phyloP scores from a whole-genome alignment of 208 protist species.

The Crithidia brevicula region DNA sequence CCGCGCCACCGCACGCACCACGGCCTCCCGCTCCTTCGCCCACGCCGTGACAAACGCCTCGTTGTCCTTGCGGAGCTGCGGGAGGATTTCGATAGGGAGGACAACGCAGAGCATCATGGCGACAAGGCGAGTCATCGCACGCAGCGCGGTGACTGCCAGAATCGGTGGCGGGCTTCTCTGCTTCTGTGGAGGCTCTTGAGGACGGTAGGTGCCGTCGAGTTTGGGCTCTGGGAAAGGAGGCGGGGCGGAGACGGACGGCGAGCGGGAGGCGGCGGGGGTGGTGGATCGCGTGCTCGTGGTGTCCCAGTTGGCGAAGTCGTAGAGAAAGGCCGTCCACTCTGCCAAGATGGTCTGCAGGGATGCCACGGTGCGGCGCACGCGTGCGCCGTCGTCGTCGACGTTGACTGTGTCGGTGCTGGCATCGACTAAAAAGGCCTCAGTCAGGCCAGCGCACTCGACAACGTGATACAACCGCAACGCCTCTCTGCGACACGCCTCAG shows the following conservation, averaged over 20 bases:
- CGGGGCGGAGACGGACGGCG: constrained; percentile 2
- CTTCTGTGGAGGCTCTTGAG: no score
- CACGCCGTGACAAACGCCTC: constrained; percentile 8
- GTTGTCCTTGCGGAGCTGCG: constrained; percentile 11
- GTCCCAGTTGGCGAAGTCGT: constrained; percentile 19
- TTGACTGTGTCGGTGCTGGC: not conserved
- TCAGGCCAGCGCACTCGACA: constrained; percentile 35
- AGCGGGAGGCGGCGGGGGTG: constrained; percentile 10
- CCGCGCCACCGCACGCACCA: constrained; percentile 17
- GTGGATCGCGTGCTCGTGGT: constrained; percentile 17
- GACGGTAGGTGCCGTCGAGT: not conserved
- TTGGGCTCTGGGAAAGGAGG: no score
- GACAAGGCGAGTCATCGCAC: constrained; percentile 17
- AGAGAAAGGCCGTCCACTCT: constrained; percentile 26
- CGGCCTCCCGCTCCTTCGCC: constrained; percentile 18
- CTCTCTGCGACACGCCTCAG: constrained; percentile 36
- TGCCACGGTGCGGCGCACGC: constrained; percentile 21
- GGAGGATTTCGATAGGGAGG: constrained; percentile 22
- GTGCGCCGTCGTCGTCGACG: constrained; percentile 6
- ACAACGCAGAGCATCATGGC: constrained; percentile 28
- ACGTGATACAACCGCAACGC: constrained; percentile 49
- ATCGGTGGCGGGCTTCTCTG: constrained; percentile 21
- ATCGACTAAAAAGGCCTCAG: not conserved
- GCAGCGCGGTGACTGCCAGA: constrained; percentile 17
- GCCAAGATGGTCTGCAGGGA: constrained; percentile 16